phyloP scores from a whole-genome alignment of 805 yeast species.

The Candida ficus region DNA sequence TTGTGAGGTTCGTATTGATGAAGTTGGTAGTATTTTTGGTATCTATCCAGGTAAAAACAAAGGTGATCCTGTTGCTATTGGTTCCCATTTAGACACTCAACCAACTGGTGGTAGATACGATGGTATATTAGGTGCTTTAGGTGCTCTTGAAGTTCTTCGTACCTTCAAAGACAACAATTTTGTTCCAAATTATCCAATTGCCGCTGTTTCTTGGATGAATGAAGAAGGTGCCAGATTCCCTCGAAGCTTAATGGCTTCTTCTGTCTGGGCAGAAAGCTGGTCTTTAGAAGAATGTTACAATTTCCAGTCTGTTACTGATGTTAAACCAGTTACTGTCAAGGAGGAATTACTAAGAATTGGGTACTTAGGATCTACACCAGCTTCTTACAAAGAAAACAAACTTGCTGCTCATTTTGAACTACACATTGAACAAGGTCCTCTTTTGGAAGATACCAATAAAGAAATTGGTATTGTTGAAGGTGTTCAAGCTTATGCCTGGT shows the following conservation, averaged over 20 bases:
- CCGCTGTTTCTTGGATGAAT: conserved; percentile 65
- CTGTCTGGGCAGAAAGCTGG: conserved; percentile 58
- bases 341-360: conserved; percentile 59
- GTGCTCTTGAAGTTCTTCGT: conserved; percentile 62
- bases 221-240: conserved; percentile 81
- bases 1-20: conserved; percentile 54
- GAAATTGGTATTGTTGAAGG: conserved; percentile 63
- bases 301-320: conserved; percentile 50
- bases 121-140: conserved; percentile 63
- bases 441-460: conserved; percentile 49
- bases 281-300: conserved; percentile 44
- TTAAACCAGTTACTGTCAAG: conserved; percentile 42
- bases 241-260: conserved; percentile 58
- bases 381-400: conserved; percentile 45
- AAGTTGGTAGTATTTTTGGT: conserved; percentile 66
- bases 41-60: conserved; percentile 51
- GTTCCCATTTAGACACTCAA: conserved; percentile 73
- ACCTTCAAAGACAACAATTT: conserved; percentile 57
- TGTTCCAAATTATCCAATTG: conserved; percentile 62
- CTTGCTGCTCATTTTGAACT: conserved; percentile 67
- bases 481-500: conserved; percentile 65
- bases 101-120: conserved; percentile 78
- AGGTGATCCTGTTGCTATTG: conserved; percentile 56
- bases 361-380: conserved; percentile 48
- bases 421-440: conserved; percentile 76